phyloP scores from a whole-genome alignment of 495 filamentous ascomycete species.

The Corynascus novoguineensis region DNA sequence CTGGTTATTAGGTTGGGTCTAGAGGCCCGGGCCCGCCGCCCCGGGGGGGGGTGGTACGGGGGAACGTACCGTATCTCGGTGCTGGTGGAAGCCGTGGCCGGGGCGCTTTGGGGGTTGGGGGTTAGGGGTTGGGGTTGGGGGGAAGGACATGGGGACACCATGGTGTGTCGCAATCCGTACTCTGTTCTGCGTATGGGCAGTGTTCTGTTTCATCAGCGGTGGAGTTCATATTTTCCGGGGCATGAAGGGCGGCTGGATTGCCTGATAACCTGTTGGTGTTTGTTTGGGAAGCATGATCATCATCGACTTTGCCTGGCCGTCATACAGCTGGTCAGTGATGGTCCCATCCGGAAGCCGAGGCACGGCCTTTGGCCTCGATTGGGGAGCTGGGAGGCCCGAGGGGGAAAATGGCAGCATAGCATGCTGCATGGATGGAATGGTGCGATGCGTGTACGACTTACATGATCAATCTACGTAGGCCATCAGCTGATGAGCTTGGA shows the following conservation, averaged over 20 bases:
- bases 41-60: not conserved
- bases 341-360: not conserved
- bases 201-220: not conserved
- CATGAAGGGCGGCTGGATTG: not conserved
- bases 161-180: no score
- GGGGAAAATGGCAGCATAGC: slow-evolving; percentile 4
- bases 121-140: no score
- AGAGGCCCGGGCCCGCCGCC: no score
- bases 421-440: slow-evolving; percentile 1
- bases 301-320: not conserved
- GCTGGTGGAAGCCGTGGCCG: not conserved
- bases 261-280: not conserved
- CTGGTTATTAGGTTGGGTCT: not conserved
- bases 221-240: not conserved
- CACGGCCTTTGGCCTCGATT: not conserved
- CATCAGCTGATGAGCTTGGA: not conserved
- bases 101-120: no score
- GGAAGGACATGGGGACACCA: not conserved
- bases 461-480: not conserved
- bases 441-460: not conserved
- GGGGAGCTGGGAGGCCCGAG: not conserved
- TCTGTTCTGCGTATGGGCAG: no score
- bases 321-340: not conserved
- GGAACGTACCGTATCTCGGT: not conserved
- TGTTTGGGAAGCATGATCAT: not conserved